A percentile compares a stretch with the other conserved stretches of the same genome.
Conservation (phyloP, 169 alveolate genomes). For the Eimeria sp. region DNA sequence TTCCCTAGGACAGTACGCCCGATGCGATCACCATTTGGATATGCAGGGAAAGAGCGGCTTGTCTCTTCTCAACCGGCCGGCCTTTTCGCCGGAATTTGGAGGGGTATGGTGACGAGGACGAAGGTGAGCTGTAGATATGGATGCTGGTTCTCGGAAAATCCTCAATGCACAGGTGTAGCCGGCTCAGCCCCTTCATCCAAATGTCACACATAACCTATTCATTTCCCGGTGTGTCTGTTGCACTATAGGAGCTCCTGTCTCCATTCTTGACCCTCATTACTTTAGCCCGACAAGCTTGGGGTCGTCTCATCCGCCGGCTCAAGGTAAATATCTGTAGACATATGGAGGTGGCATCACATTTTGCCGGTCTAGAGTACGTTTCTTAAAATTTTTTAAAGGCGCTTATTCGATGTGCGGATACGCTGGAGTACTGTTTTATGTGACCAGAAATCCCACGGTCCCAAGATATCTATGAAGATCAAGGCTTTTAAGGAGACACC, state of each 20-base stretch:
- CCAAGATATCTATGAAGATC: slow-evolving; percentile 24
- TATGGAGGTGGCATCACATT: neutral
- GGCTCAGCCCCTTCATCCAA: neutral
- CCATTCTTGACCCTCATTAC: slow-evolving; percentile 53
- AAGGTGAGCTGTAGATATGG: neutral
- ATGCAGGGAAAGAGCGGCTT: slow-evolving; percentile 26
- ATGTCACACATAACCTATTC: neutral
- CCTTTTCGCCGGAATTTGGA: slow-evolving; percentile 31
- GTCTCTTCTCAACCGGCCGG: neutral
- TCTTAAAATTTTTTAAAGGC: neutral
- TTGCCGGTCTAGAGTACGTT: neutral
- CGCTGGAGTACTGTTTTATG: neutral
- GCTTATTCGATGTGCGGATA: neutral
- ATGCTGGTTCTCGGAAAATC: neutral
- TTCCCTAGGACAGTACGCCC: slow-evolving; percentile 54
- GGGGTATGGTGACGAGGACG: neutral
- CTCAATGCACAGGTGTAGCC: neutral
- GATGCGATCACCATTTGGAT: slow-evolving; percentile 41
- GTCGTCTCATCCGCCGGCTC: slow-evolving; percentile 35
- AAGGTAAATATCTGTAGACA: neutral
- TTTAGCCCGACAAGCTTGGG: slow-evolving; percentile 63
- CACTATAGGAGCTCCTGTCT: slow-evolving; percentile 38
- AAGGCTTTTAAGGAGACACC: neutral
- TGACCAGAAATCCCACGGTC: slow-evolving; percentile 63
- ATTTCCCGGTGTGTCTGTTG: neutral